phyloP scores from a whole-genome alignment of 1,284 basidiomycete genomes.

The Ganoderma multipileum region DNA sequence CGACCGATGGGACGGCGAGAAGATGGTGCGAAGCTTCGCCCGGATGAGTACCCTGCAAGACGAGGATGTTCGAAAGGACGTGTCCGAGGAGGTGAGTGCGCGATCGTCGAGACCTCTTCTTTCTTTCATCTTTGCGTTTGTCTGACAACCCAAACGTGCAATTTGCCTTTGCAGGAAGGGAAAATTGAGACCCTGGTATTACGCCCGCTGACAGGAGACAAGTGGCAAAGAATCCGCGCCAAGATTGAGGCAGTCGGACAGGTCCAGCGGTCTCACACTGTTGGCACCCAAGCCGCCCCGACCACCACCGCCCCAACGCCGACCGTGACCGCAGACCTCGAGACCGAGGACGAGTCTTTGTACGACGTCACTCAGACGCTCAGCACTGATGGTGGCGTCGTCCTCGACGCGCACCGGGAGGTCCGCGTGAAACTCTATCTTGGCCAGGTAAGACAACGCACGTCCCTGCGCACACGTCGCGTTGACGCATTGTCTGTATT shows the following conservation, averaged over 20 bases:
- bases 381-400: slow-evolving; percentile 50
- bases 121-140: not conserved
- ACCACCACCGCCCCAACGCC: not conserved
- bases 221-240: slow-evolving; percentile 51
- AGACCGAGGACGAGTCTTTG: slow-evolving; percentile 52
- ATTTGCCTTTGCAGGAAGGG: slow-evolving; percentile 40
- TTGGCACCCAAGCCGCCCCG: not conserved
- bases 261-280: slow-evolving; percentile 11
- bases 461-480: not conserved
- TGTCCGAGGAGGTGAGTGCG: slow-evolving; percentile 38
- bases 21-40: slow-evolving; percentile 82
- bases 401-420: slow-evolving; percentile 75
- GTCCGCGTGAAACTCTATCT: slow-evolving; percentile 82
- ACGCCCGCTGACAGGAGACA: slow-evolving; percentile 50
- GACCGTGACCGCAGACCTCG: slow-evolving; percentile 32
- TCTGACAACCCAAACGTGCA: not conserved
- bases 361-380: slow-evolving; percentile 45
- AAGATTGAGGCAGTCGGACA: slow-evolving; percentile 39
- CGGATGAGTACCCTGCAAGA: slow-evolving; percentile 55
- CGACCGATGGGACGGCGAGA: slow-evolving; percentile 70
- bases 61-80: slow-evolving; percentile 42
- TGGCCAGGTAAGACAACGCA: slow-evolving; percentile 58
- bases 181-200: slow-evolving; percentile 53
- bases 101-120: not conserved
- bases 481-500: not conserved